phyloP scores from a whole-genome alignment of 768 basidiomycete genomes.

The Psilocybe tampanensis region DNA sequence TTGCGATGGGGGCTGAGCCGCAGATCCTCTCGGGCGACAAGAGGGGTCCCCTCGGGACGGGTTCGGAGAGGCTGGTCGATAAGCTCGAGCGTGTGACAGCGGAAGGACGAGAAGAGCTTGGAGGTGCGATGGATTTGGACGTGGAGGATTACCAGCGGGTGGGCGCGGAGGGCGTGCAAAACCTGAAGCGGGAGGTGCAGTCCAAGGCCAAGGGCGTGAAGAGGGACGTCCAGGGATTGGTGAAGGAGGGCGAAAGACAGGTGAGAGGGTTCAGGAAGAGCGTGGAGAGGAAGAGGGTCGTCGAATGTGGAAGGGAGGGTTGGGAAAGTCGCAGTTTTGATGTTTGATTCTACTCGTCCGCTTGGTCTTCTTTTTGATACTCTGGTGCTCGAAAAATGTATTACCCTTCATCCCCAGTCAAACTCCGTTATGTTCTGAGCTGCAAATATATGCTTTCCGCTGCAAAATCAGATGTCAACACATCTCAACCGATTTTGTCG shows the following conservation, averaged over 20 bases:
- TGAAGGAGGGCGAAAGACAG: slow-evolving; percentile 35
- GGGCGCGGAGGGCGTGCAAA: slow-evolving; percentile 7
- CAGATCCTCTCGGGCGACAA: slow-evolving; percentile 73
- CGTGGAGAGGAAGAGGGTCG: slow-evolving; percentile 40
- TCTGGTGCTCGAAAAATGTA: neutral
- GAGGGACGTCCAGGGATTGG: slow-evolving; percentile 27
- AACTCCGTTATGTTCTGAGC: too few species aligned
- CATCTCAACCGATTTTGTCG: too few species aligned
- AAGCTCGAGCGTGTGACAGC: slow-evolving; percentile 32
- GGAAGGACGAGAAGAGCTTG: slow-evolving; percentile 8
- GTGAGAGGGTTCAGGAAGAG: slow-evolving; percentile 45
- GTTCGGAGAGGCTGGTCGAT: slow-evolving; percentile 43
- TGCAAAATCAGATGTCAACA: too few species aligned
- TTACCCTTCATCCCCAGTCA: too few species aligned
- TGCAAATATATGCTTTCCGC: too few species aligned
- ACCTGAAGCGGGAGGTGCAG: slow-evolving; percentile 12
- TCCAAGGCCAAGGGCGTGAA: slow-evolving; percentile 24
- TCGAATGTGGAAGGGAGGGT: slow-evolving; percentile 39
- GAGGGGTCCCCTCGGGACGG: slow-evolving; percentile 63
- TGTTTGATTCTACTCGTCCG: slow-evolving; percentile 15
- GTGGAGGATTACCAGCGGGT: slow-evolving; percentile 4
- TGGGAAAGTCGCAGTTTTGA: slow-evolving; percentile 57
- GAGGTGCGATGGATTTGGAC: slow-evolving; percentile 25
- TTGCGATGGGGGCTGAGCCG: slow-evolving; percentile 75
- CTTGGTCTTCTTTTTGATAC: neutral